phyloP scores from a whole-genome alignment of 495 filamentous ascomycete species.

The Hypoxylon fuscum region DNA sequence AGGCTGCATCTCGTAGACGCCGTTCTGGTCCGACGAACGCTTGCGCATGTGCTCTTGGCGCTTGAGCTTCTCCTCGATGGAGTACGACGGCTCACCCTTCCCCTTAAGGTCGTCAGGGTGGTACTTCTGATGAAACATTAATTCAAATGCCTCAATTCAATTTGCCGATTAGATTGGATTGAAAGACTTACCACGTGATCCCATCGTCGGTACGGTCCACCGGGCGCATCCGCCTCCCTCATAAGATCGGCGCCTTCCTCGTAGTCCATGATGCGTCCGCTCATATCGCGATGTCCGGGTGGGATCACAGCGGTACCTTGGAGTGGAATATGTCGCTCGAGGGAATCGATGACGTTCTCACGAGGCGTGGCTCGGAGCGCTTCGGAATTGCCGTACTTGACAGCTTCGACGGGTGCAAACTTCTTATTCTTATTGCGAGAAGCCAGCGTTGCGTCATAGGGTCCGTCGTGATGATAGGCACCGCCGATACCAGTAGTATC shows the following conservation, averaged over 20 bases:
- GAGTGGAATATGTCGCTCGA: conserved; percentile 80
- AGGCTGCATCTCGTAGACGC: conserved; percentile 56
- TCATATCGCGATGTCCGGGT: conserved; percentile 71
- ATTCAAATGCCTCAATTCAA: not conserved
- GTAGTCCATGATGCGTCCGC: conserved; percentile 78
- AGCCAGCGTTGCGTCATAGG: conserved; percentile 84
- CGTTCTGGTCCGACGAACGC: conserved; percentile 2
- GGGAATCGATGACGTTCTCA: conserved; percentile 78
- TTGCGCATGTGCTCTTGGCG: conserved; percentile 43
- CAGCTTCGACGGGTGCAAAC: conserved; percentile 78
- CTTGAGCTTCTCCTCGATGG: conserved; percentile 71
- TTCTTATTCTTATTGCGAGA: conserved; percentile 72
- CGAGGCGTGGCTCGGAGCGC: conserved; percentile 83
- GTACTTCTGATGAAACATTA: conserved; percentile 64
- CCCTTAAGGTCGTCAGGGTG: conserved; percentile 76
- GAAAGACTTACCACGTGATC: conserved; percentile 66
- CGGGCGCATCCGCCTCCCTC: conserved; percentile 68
- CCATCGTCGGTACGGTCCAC: conserved; percentile 73
- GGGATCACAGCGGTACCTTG: conserved; percentile 83
- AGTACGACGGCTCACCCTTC: conserved; percentile 79
- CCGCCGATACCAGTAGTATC: conserved; percentile 66
- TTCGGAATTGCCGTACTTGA: conserved; percentile 75
- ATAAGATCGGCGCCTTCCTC: conserved; percentile 87
- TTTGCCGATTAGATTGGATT: conserved; percentile 1
- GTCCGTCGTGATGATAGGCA: conserved; percentile 89